Percentiles rank a stretch among this genome's conserved stretches.
phyloP scores from a whole-genome alignment of 768 basidiomycete species.

The Mycena capillaripes region DNA sequence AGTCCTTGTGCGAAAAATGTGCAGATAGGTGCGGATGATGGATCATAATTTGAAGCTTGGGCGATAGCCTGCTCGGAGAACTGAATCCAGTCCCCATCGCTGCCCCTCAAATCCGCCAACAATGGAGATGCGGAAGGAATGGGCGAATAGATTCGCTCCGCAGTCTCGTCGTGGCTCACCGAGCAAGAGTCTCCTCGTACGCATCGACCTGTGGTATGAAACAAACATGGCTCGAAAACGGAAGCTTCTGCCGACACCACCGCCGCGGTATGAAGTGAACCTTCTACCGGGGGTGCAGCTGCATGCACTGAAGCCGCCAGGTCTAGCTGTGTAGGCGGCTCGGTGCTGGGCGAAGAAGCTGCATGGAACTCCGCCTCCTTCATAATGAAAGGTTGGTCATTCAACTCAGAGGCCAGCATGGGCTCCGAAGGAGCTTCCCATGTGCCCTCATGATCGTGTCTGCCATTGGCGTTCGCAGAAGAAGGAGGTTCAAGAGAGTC shows the following conservation, averaged over 20 bases:
- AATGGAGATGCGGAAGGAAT: conserved; percentile 25
- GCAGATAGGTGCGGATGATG: neutral
- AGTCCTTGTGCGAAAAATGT: neutral
- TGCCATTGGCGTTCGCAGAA: neutral
- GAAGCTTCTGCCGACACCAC: neutral
- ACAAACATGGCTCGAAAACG: conserved; percentile 29
- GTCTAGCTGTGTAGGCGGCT: neutral
- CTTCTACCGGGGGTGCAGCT: neutral
- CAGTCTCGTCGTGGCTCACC: conserved; percentile 12
- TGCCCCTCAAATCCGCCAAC: neutral
- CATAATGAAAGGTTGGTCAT: neutral
- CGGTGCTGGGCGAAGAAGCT: neutral
- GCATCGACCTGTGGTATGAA: conserved; percentile 20
- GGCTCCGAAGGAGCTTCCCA: neutral
- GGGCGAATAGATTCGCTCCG: conserved; percentile 16
- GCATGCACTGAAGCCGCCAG: neutral
- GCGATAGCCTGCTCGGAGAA: conserved; percentile 19
- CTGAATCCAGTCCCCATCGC: conserved; percentile 22
- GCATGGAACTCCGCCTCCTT: neutral
- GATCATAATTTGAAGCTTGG: conserved; percentile 1
- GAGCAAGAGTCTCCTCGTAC: conserved; percentile 25
- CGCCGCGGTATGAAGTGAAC: neutral
- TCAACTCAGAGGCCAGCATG: neutral
- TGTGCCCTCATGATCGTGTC: neutral
- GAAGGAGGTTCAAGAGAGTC: neutral